Percentiles rank a stretch among this genome's conserved stretches.
These are phyloP conservation scores for Prillingera fragicola DNA, from an alignment of 1,284 basidiomycete species.

Conservation along the genomic window DNA sequence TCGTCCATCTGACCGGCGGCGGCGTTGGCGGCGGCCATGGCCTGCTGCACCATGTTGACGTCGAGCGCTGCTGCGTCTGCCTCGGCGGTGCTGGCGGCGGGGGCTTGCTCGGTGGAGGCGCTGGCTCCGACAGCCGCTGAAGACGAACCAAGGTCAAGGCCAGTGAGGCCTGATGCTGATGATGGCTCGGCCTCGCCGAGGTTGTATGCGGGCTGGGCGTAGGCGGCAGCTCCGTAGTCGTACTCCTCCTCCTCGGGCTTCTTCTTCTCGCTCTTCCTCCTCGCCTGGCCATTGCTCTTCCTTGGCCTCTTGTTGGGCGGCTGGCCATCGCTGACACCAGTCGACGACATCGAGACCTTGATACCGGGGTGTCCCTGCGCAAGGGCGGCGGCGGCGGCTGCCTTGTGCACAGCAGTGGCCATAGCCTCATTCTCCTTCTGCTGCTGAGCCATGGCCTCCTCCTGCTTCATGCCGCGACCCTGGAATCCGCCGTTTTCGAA, in stretches of 20 bases:
- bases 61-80: slow-evolving; percentile 18
- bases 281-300: slow-evolving; percentile 19
- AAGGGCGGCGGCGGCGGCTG: slow-evolving; percentile 41
- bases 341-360: slow-evolving; percentile 35
- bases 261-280: slow-evolving; percentile 18
- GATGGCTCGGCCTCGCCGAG: neutral
- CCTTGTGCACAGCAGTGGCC: slow-evolving; percentile 40
- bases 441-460: slow-evolving; percentile 40
- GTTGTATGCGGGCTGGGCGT: slow-evolving; percentile 6
- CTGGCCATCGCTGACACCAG: slow-evolving; percentile 4
- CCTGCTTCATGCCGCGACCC: slow-evolving; percentile 46
- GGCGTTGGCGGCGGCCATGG: slow-evolving; percentile 36
- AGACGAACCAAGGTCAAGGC: neutral
- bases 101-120: neutral
- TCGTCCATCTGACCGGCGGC: slow-evolving; percentile 41
- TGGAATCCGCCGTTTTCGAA: slow-evolving; percentile 46
- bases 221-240: neutral
- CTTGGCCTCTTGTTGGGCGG: slow-evolving; percentile 15
- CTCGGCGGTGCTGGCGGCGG: neutral
- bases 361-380: slow-evolving; percentile 44
- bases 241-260: slow-evolving; percentile 14
- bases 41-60: slow-evolving; percentile 42
- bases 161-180: slow-evolving; percentile 1
- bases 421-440: slow-evolving; percentile 39
- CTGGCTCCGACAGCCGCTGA: neutral